Evolutionary conservation across 2,329 filamentous ascomycete genomes (phyloP), one percentile per base, ranked within the genome.

Genomic region (Aspergillus quadrilineatus): DNA sequence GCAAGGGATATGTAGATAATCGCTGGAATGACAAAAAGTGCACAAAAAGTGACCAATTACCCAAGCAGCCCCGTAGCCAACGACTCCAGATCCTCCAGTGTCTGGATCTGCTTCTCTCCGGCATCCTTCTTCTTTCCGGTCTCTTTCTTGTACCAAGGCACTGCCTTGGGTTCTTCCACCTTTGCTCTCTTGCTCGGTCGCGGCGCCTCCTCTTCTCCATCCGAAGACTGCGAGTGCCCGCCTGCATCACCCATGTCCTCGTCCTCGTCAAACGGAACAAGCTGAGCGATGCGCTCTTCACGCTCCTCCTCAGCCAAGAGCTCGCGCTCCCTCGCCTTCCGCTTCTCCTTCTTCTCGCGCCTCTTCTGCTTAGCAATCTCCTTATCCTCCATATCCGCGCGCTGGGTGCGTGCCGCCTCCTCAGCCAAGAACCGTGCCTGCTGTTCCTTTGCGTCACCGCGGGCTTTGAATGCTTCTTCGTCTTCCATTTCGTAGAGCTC

Each of bases 401-500:
- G 80, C 63, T 82, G 81, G 30, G 95, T 90, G 61, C 87, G 84
- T 65, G 84, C 82, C 9, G 83, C 79, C 73, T 97, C 93, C 59
- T 82, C 82, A 47, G 89, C 86, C 71, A 97, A 78, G 78, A 96
- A 99, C 63, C 82, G 84, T 65, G 82, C 80, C 46, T 91, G 83
- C 73, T 95, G 91, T 48, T 84, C 83, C 63, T 92, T 89, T 2
- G 90, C 89, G 26, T 87, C 79, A 36, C 93, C 94, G 53, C 86
- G 83, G 39, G 84, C 82, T 60, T 80, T 81, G 81, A 97, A 99
- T 62, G 87, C 85, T 0, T 87, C 86, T 75, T 97, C 91, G 72
- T 89, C 85, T 69, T 93, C 88, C 63, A 99, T 85, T 72, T 96
- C 89, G 77, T 97, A 97, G 12, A 95, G 73, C 60, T 89, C 85